A percentile compares a stretch with the other conserved stretches of the same genome.
These are phyloP conservation scores for Nyctanthes arbortristis DNA, from an alignment of 257 asterid genomes.

Conservation along the genomic window DNA sequence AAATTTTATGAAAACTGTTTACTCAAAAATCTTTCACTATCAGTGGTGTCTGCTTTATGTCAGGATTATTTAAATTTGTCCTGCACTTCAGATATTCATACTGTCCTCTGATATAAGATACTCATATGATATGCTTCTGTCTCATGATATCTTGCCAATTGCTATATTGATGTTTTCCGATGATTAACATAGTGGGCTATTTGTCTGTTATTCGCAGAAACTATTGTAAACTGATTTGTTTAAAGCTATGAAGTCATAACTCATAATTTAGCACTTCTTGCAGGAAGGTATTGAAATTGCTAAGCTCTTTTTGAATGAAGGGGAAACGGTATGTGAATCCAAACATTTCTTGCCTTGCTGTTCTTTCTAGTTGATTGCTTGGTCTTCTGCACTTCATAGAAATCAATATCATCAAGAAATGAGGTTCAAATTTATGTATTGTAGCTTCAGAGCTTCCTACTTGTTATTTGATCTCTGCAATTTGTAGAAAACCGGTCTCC, in stretches of 20 bases:
- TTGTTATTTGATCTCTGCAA: no score
- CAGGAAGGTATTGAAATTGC: conserved; percentile 99
- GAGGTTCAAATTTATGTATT: neutral
- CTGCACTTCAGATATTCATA: neutral
- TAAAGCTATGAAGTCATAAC: conserved; percentile 25
- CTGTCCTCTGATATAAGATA: neutral
- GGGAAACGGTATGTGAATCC: conserved; percentile 70
- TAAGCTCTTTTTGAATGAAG: conserved; percentile 82
- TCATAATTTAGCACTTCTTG: conserved; percentile 44
- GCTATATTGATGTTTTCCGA: neutral
- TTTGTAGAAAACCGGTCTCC: no score
- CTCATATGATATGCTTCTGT: neutral
- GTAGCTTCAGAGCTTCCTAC: neutral
- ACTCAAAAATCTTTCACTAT: neutral
- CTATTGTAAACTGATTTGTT: conserved; percentile 8
- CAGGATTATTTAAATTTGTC: neutral
- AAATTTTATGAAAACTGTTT: conserved; percentile 5
- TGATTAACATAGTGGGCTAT: neutral
- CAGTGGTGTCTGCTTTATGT: neutral
- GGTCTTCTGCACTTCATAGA: neutral
- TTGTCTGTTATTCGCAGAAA: neutral
- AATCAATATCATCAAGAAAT: conserved; percentile 8
- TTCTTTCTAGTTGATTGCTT: neutral
- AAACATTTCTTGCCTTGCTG: conserved; percentile 12
- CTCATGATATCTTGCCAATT: neutral